Evolutionary conservation across 306 rosid genomes (phyloP), one percentile per base, ranked within the genome.

Genomic region (Trifolium subterraneum): DNA sequence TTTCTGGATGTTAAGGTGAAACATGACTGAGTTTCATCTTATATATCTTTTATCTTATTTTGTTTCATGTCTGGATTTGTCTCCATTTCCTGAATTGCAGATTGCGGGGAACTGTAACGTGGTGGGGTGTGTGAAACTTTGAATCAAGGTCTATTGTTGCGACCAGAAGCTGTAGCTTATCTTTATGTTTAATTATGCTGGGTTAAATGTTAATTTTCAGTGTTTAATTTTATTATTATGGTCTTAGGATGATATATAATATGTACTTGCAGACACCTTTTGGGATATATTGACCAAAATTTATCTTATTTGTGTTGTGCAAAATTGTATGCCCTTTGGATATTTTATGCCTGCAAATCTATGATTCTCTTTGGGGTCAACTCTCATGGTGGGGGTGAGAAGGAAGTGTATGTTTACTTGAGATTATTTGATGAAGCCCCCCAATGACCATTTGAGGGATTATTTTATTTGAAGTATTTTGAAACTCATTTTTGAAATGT

Each of bases 121-220:
- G 39, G 68, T 31, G 73, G 51, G 25, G 78, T 13, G 35, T 38
- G 74, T 76, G 42, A 80, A 76, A 42, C 75, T 67, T 47, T 45
- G 36, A 64, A 16, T 33, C 29, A 0, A 36, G 80, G 78, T 77
- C 63, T 42, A 63, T 64, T 25, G 68, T 64, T 33, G 72, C 74
- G 12, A 74, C 41, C 78, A 52, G 84, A 51, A 41, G 38, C 31
- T 16, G 79, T 80, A 80, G 87, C 80, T 81, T 25, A 60, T 69
- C 52, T 65, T 74, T 48, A 77, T 64, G 66, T 68, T 55, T 68
- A 42, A 56, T 69, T 73, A 68, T 55, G 78, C 61, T 48, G 82
- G 70, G 48, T 65, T 35, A 76, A 74, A 23, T 61, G 72, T 18
- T 63, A 60, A 73, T 38, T 56, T 70, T 29, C 33, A 64, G 50